Conservation (phyloP, 2,329 filamentous ascomycete species). For the Fragosphaeria purpurea region DNA sequence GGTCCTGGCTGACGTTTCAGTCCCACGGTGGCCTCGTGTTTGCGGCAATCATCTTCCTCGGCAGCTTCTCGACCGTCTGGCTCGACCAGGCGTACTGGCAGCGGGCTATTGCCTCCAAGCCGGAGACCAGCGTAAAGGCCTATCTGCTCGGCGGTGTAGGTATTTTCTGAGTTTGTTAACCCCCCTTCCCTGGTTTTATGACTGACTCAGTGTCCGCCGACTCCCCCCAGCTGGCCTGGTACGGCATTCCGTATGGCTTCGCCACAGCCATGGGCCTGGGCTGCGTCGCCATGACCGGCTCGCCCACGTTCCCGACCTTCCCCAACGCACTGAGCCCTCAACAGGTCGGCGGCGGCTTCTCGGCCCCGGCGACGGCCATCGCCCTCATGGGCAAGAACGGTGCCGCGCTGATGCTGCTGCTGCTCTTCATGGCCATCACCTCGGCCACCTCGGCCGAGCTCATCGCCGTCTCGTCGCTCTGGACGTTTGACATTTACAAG, state of each 20-base stretch:
- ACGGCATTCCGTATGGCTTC: slow-evolving; percentile 27
- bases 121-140: slow-evolving; percentile 29
- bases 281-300: slow-evolving; percentile 21
- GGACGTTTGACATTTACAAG: slow-evolving; percentile 30
- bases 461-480: slow-evolving; percentile 28
- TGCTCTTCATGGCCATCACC: slow-evolving; percentile 39
- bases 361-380: slow-evolving; percentile 21
- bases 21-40: slow-evolving; percentile 26
- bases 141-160: slow-evolving; percentile 28
- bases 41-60: slow-evolving; percentile 25
- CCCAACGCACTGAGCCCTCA: slow-evolving; percentile 20
- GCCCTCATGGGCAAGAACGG: slow-evolving; percentile 27
- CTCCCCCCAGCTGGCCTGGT: slow-evolving; percentile 22
- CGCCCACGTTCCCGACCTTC: slow-evolving; percentile 20
- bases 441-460: slow-evolving; percentile 32
- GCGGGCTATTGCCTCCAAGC: slow-evolving; percentile 30
- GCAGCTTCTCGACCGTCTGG: slow-evolving; percentile 27
- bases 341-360: slow-evolving; percentile 23
- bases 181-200: neutral
- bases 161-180: neutral
- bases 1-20: slow-evolving; percentile 28
- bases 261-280: slow-evolving; percentile 26
- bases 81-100: slow-evolving; percentile 35
- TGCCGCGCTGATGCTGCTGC: slow-evolving; percentile 24
- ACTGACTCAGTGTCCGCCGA: no score